Evolutionary conservation across 495 filamentous ascomycete species (phyloP).

Genomic region (Parachaetomium inaequale): DNA sequence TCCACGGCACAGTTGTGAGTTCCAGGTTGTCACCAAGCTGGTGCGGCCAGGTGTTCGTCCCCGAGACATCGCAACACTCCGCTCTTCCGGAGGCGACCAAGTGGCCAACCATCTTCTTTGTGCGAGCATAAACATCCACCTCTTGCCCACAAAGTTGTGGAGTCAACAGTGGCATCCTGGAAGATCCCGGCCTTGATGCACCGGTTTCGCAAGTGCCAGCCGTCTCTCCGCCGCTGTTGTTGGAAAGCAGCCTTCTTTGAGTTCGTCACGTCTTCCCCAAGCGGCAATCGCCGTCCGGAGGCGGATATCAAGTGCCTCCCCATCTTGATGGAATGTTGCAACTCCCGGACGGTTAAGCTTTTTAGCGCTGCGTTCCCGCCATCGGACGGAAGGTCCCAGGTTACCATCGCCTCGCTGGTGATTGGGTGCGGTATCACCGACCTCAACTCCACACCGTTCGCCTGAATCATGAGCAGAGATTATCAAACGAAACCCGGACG

Average conservation of each 20-base stretch:
- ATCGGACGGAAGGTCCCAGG: background rate
- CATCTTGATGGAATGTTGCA: background rate
- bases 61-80: no score
- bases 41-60: no score
- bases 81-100: background rate
- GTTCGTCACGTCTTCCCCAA: no score
- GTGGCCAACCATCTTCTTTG: background rate
- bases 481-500: background rate
- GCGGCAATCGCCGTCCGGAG: background rate
- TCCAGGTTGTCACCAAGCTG: no score
- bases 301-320: background rate
- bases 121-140: slow-evolving; percentile 1
- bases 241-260: no score
- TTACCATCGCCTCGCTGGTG: background rate
- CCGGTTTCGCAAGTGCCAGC: background rate
- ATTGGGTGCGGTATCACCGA: no score
- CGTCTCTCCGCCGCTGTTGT: background rate
- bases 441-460: background rate
- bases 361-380: slow-evolving; percentile 5
- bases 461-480: background rate
- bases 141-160: background rate
- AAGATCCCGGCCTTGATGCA: background rate
- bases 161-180: background rate
- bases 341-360: slow-evolving; percentile 6
- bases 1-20: no score